Evolutionary conservation across 345 rosid species (phyloP).

Genomic region (Salix brachista): DNA sequence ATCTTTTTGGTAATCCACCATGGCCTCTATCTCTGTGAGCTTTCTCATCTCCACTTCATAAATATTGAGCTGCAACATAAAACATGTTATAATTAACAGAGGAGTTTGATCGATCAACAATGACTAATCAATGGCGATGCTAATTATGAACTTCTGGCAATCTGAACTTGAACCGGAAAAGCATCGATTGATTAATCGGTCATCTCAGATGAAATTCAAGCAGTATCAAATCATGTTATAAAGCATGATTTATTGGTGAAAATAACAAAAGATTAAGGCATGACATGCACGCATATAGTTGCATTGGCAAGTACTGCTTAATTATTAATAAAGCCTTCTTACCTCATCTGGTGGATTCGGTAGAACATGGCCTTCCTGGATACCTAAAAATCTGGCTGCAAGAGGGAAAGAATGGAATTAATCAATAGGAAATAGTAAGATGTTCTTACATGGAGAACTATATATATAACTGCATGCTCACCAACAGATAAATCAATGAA

Average conservation of each 20-base stretch:
- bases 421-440: background rate
- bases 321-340: background rate
- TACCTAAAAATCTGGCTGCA: conserved; percentile 19
- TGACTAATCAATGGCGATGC: background rate
- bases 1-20: conserved; percentile 2
- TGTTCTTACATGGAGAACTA: background rate
- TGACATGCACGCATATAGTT: background rate
- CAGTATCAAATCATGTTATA: background rate
- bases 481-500: conserved; percentile 17
- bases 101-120: background rate
- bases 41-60: conserved; percentile 5
- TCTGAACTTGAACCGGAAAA: background rate
- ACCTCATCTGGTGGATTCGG: conserved; percentile 19
- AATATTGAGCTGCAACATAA: background rate
- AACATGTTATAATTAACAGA: background rate
- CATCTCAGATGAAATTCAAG: background rate
- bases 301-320: background rate
- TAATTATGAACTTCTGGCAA: background rate
- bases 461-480: conserved; percentile 3
- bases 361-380: background rate
- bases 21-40: background rate
- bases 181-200: background rate
- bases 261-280: background rate
- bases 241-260: background rate
- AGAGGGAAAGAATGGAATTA: background rate